Evolutionary conservation across 2,329 filamentous ascomycete genomes (phyloP).

Genomic region (Onygena corvina): DNA sequence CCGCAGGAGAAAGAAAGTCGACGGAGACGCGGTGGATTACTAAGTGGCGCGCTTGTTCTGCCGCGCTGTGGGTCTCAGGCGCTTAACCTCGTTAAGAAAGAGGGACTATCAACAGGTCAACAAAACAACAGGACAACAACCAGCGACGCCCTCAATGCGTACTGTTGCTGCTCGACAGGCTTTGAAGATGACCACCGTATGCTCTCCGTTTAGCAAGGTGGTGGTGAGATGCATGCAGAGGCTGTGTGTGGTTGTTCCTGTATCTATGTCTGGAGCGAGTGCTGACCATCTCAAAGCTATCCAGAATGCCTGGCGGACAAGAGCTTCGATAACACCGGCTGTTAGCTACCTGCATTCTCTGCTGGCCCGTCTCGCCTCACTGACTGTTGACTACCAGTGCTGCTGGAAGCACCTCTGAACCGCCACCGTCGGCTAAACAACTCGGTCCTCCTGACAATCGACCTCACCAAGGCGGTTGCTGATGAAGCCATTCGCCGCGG

Average conservation of each 20-base stretch:
- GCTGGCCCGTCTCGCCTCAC: neutral
- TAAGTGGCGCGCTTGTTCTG: neutral
- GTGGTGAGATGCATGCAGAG: constrained; percentile 69
- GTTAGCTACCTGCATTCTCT: constrained; percentile 30
- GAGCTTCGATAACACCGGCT: constrained; percentile 91
- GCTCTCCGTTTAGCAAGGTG: constrained; percentile 51
- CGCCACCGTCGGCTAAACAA: constrained; percentile 46
- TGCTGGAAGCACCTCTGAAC: constrained; percentile 57
- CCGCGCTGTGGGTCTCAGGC: neutral
- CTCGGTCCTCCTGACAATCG: constrained; percentile 70
- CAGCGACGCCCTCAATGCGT: constrained; percentile 10
- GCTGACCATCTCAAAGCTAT: constrained; percentile 47
- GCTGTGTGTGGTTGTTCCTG: constrained; percentile 44
- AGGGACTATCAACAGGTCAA: neutral
- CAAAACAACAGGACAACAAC: neutral
- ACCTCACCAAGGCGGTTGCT: constrained; percentile 77
- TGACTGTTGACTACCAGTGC: constrained; percentile 35
- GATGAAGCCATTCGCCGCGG: constrained; percentile 72
- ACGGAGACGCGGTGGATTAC: neutral
- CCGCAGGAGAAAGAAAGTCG: neutral
- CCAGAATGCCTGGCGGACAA: constrained; percentile 80
- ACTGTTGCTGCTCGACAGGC: constrained; percentile 9
- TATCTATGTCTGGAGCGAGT: neutral
- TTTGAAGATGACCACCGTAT: constrained; percentile 20
- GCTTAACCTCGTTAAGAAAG: neutral